These are phyloP conservation scores for Kockiozyma suomiensis DNA, from an alignment of 805 yeast species.

Conservation along the genomic window DNA sequence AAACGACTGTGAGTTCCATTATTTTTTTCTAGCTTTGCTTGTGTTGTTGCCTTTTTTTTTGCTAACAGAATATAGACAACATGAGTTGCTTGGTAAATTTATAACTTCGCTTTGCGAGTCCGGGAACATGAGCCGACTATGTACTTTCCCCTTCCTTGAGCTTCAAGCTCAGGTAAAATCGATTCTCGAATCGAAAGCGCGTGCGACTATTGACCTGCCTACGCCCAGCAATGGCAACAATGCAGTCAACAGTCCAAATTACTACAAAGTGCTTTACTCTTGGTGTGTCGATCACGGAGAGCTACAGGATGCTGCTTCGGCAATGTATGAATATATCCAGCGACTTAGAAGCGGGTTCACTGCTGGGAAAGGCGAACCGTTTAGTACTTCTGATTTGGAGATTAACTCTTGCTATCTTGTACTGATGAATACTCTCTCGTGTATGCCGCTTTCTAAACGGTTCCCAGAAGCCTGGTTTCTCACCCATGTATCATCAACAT, in stretches of 20 bases:
- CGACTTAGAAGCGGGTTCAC: slow-evolving; percentile 30
- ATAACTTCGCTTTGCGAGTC: slow-evolving; percentile 46
- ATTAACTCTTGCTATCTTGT: slow-evolving; percentile 31
- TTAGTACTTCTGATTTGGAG: slow-evolving; percentile 30
- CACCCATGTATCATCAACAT: slow-evolving; percentile 11
- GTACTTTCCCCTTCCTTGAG: slow-evolving; percentile 50
- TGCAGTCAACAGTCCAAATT: slow-evolving; percentile 45
- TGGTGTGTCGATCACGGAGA: slow-evolving; percentile 56
- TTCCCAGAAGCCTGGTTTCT: slow-evolving; percentile 48
- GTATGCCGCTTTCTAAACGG: slow-evolving; percentile 11
- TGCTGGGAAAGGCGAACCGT: slow-evolving; percentile 14
- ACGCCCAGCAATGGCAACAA: background rate
- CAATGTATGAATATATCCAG: slow-evolving; percentile 45
- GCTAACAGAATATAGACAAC: slow-evolving; percentile 12
- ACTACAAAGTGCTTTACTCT: slow-evolving; percentile 55
- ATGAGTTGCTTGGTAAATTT: slow-evolving; percentile 43
- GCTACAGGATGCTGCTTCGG: slow-evolving; percentile 51
- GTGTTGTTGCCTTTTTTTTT: too few relatives aligned
- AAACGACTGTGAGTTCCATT: slow-evolving; percentile 1
- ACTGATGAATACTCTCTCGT: slow-evolving; percentile 32
- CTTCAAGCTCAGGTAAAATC: slow-evolving; percentile 50
- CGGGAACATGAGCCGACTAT: slow-evolving; percentile 47
- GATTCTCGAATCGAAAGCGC: slow-evolving; percentile 44
- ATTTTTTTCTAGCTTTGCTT: too few relatives aligned
- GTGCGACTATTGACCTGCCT: slow-evolving; percentile 39